Evolutionary conservation across 345 rosid species (phyloP), one percentile per base, ranked within the genome.

Genomic region (Gossypium thurberi): DNA sequence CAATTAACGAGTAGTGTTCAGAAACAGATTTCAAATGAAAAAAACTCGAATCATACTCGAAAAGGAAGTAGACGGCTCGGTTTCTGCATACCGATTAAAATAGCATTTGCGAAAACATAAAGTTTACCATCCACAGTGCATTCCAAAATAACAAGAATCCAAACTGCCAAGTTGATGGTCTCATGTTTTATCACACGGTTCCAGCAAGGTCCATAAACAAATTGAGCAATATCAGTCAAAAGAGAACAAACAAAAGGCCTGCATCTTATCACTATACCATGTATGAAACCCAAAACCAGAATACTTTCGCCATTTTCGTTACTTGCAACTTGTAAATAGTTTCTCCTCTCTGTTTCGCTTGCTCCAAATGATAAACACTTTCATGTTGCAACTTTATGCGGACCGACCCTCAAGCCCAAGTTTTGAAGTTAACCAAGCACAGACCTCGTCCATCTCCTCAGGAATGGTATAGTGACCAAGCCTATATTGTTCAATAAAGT

Each of bases 401-500:
- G 87, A 79, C 64, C 66, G 10, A 7, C 87, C 89, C 5, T 87
- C 90, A 17, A 94, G 93, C 8, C 85, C 87, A 74, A 94, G 73
- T 43, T 85, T 90, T 20, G 95, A 84, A 33, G 83, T 81, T 28
- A 94, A 82, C 97, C 97, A 94, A 15, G 85, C 74, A 64, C 94
- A 90, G 53, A 92, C 86, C 76, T 86, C 88, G 15, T 92, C 88
- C 97, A 89, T 87, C 88, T 94, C 99, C 77, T 90, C 86, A 14
- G 97, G 97, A 76, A 87, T 85, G 8, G 97, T 94, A 84, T 87
- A 81, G 84, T 94, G 99, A 40, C 99, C 99, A 46, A 94, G 97
- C 82, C 89, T 90, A 83, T 71, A 74, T 18, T 37, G 48, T 52
- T 44, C 9, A 59, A 10, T 47, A 69, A 77, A 68, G 26, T 14